Evolutionary conservation across 2,329 filamentous ascomycete species (phyloP).

Genomic region (Cytospora leucostoma): DNA sequence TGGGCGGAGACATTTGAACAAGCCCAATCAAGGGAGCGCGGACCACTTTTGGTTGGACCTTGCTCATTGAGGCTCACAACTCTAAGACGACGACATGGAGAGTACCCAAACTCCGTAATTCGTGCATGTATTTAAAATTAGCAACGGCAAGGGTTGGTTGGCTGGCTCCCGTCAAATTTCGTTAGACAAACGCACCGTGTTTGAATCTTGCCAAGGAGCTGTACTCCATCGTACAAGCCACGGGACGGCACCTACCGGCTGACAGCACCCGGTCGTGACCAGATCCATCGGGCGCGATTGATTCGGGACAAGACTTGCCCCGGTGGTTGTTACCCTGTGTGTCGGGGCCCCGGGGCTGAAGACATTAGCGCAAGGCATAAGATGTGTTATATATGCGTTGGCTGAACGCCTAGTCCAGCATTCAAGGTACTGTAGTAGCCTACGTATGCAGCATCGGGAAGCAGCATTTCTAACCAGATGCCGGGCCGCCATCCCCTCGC

Average conservation of each 20-base stretch:
- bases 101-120: not conserved
- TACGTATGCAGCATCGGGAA: not conserved
- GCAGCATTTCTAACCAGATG: not conserved
- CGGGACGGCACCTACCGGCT: conserved; percentile 19
- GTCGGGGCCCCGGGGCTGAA: not conserved
- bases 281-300: conserved; percentile 8
- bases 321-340: not conserved
- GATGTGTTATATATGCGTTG: not conserved
- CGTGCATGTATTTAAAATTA: not conserved
- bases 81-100: conserved; percentile 21
- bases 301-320: not conserved
- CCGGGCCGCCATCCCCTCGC: not conserved
- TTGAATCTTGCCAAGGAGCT: conserved; percentile 14
- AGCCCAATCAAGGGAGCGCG: conserved; percentile 14
- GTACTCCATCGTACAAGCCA: conserved; percentile 6
- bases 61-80: conserved; percentile 20
- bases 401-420: not conserved
- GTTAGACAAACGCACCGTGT: not conserved
- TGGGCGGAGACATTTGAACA: not conserved
- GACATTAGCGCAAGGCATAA: not conserved
- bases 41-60: conserved; percentile 12
- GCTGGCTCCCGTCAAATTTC: not conserved
- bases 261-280: conserved; percentile 11
- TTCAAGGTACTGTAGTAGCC: not conserved
- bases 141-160: not conserved